Evolutionary conservation across 768 basidiomycete genomes (phyloP), one percentile per base, ranked within the genome.

Genomic region (Rhizopogon rudus): DNA sequence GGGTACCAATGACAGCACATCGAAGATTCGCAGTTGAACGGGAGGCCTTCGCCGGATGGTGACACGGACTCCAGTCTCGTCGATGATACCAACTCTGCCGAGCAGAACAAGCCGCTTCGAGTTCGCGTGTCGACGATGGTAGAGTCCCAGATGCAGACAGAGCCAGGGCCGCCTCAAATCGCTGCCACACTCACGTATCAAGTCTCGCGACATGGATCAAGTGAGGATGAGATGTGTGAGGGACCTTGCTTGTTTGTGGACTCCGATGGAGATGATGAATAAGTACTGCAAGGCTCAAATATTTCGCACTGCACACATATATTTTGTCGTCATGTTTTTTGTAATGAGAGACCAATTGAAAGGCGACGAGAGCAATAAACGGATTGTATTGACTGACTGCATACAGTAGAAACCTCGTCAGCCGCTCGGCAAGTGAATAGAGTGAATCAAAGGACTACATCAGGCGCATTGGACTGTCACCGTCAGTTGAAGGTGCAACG

Each of bases 201-300:
- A 20, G 35, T 28, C 44, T 50, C 10, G 16, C 45, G 3, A 7
- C 41, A 16, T 10, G 52, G 44, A 39, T 35, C 37, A 17, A 57
- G 57, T 25, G 17, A 39, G 4, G 58, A 61, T 28, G 29, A 51
- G 43, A 48, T 41, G 5, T 64, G 61, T 37, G 58, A 58, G 13
- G 69, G 67, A 20, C 67, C 67, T 12, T 66, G 67, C 56, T 60
- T 69, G 22, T 69, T 69, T 53, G 56, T 52, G 49, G 67, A 69
- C 16, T 71, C 67, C 41, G 67, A 69, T 50, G 67, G 63, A 20
- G 69, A 69, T 31, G 65, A 67, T n/a, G 60, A 50, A 44, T 67
- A 51, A 37, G 6, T 3, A 13, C 13, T 40, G n/a, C 25, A 25
- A 5, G 4, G 25, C 25, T 25, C 25, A 25, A 44, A 45, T 5